Percentiles rank a stretch among this genome's conserved stretches.
phyloP scores from a whole-genome alignment of 2,329 filamentous ascomycete species.

The Fusarium pseudonygamai region DNA sequence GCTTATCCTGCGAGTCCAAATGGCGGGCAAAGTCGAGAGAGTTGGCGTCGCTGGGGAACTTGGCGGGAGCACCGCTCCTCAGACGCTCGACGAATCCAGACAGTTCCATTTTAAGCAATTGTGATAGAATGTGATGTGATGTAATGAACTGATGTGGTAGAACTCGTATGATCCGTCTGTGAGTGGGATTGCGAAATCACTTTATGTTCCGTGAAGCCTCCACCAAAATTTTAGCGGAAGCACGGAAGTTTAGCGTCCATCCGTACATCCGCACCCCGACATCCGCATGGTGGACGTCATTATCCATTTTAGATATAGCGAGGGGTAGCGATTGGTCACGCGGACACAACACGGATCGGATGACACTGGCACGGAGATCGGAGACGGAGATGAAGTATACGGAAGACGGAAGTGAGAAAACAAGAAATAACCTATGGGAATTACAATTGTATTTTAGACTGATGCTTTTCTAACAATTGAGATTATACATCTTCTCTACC shows the following conservation, averaged over 20 bases:
- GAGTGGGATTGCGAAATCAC: constrained; percentile 40
- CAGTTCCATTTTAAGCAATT: no score
- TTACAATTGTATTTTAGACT: constrained; percentile 22
- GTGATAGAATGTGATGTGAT: neutral
- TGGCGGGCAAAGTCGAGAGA: constrained; percentile 58
- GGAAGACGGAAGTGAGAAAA: constrained; percentile 15
- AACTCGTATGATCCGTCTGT: constrained; percentile 38
- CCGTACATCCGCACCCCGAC: constrained; percentile 46
- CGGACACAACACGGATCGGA: constrained; percentile 14
- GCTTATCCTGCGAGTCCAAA: constrained; percentile 69
- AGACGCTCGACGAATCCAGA: constrained; percentile 51
- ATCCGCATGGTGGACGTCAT: constrained; percentile 30
- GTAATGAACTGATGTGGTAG: neutral
- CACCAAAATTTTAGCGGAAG: constrained; percentile 11
- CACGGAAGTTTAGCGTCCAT: constrained; percentile 21
- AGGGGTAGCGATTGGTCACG: constrained; percentile 15
- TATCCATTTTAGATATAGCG: constrained; percentile 26
- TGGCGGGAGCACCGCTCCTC: constrained; percentile 51
- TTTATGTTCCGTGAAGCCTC: constrained; percentile 38
- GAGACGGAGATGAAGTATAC: constrained; percentile 6
- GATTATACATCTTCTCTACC: no score
- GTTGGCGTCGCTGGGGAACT: constrained; percentile 60
- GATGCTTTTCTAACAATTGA: neutral
- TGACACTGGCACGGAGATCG: neutral
- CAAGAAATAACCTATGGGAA: neutral